Conservation (phyloP, 179 eudicot genomes). For the Spergularia azorica region DNA sequence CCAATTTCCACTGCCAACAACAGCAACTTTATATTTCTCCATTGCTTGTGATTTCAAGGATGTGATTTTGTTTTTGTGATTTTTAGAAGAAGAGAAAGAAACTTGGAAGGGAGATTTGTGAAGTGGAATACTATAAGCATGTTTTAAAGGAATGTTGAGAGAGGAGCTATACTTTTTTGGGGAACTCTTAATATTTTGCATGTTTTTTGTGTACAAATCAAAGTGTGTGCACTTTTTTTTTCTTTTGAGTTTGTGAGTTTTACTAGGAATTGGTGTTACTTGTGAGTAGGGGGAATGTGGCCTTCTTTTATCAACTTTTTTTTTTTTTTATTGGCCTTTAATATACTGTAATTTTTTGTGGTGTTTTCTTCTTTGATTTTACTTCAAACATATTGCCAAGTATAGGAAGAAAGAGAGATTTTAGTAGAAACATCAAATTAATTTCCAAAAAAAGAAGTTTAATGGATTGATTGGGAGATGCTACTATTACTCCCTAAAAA, state of each 20-base stretch:
- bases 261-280: background rate
- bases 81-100: background rate
- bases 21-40: constrained; percentile 39
- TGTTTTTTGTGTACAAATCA: background rate
- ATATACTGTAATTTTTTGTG: background rate
- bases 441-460: background rate
- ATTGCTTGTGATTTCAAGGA: constrained; percentile 14
- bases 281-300: background rate
- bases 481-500: background rate
- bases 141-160: background rate
- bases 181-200: constrained; percentile 14
- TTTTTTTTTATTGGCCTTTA: background rate
- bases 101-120: background rate
- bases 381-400: background rate
- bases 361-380: background rate
- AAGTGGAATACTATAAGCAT: background rate
- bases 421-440: constrained; percentile 7
- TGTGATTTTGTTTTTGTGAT: background rate
- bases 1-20: constrained; percentile 98
- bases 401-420: constrained; percentile 1
- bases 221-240: too few species aligned
- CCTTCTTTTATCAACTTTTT: background rate
- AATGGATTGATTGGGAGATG: background rate
- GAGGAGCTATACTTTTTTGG: constrained; percentile 9
- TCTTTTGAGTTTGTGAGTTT: background rate